phyloP scores from a whole-genome alignment of 2,329 filamentous ascomycete species.

The Pseudohalonectria lignicola region DNA sequence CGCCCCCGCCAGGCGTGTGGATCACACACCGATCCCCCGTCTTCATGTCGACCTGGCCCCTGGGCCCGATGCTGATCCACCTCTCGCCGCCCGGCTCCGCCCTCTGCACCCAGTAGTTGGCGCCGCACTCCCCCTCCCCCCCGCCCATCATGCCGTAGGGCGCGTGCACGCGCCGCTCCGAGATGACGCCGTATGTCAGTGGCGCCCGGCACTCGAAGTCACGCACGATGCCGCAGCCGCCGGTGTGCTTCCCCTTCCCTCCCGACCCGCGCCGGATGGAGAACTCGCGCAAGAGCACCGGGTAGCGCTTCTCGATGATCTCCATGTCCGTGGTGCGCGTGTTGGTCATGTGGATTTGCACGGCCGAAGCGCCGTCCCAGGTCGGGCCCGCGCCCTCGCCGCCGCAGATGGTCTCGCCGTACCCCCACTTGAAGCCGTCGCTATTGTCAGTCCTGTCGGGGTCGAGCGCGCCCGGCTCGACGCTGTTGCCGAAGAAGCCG shows the following conservation, averaged over 20 bases:
- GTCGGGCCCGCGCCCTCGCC: conserved; percentile 61
- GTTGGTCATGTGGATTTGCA: conserved; percentile 84
- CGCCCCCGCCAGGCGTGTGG: neutral
- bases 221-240: conserved; percentile 67
- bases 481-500: conserved; percentile 72
- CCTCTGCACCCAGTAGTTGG: neutral
- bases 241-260: conserved; percentile 53
- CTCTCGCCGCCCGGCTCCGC: neutral
- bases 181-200: conserved; percentile 68
- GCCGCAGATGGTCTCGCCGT: conserved; percentile 78
- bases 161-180: conserved; percentile 62
- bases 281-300: conserved; percentile 62
- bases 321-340: conserved; percentile 75
- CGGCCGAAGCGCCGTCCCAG: conserved; percentile 64
- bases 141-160: conserved; percentile 82
- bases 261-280: conserved; percentile 50
- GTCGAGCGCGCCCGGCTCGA: conserved; percentile 40
- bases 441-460: too few relatives aligned
- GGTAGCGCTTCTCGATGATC: conserved; percentile 67
- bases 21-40: neutral
- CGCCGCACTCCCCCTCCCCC: conserved; percentile 62
- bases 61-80: neutral
- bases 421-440: conserved; percentile 57
- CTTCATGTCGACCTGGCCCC: neutral
- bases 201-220: conserved; percentile 76